These are phyloP conservation scores for Pleurotus eryngii DNA, from an alignment of 768 basidiomycete species.

Conservation along the genomic window DNA sequence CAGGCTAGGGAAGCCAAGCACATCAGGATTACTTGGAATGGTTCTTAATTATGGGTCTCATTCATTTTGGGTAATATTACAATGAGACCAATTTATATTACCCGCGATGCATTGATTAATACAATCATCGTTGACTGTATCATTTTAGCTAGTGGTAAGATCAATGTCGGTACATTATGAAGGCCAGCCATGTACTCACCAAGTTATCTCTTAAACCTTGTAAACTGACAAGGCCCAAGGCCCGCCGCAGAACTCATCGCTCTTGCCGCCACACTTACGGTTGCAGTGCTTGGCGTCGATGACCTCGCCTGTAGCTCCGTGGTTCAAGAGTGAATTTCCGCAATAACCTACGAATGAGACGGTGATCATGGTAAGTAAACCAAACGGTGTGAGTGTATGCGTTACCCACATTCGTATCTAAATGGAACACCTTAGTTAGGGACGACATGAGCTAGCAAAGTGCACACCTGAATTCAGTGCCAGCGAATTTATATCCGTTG, in stretches of 20 bases:
- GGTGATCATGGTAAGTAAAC: neutral
- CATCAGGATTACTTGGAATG: too few species aligned
- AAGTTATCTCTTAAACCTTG: neutral
- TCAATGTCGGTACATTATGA: too few species aligned
- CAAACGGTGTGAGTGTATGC: neutral
- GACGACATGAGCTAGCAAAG: too few species aligned
- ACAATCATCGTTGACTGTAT: too few species aligned
- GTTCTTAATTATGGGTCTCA: too few species aligned
- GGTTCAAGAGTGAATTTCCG: slow-evolving; percentile 19
- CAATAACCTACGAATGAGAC: slow-evolving; percentile 20
- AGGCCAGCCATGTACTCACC: too few species aligned
- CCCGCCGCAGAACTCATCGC: slow-evolving; percentile 18
- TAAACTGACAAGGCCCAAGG: slow-evolving; percentile 9
- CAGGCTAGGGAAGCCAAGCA: too few species aligned
- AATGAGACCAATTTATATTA: too few species aligned
- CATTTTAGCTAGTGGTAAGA: too few species aligned
- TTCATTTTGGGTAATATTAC: too few species aligned
- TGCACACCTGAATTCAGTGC: neutral
- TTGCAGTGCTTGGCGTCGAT: slow-evolving; percentile 15
- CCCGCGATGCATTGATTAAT: too few species aligned
- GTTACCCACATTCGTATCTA: neutral
- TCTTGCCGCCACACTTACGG: slow-evolving; percentile 16
- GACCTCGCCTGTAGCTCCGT: slow-evolving; percentile 19
- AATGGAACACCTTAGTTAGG: too few species aligned
- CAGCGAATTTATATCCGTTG: slow-evolving; percentile 1